These are phyloP conservation scores for Boletus coccyginus DNA, from an alignment of 768 basidiomycete species.

Conservation along the genomic window DNA sequence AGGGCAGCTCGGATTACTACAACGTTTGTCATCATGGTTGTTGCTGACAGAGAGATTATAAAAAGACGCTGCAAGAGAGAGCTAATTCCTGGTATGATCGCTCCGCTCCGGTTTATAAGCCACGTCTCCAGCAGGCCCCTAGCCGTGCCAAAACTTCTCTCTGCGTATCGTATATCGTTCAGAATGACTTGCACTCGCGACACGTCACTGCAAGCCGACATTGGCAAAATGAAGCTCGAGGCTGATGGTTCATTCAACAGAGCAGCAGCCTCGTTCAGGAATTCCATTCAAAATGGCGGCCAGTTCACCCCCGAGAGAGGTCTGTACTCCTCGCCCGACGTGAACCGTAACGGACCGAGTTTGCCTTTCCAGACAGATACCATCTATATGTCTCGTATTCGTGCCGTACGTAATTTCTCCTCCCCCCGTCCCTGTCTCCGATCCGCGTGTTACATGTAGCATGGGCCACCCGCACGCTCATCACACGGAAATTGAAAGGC, in stretches of 20 bases:
- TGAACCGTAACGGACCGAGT: background rate
- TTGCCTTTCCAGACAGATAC: conserved; percentile 63
- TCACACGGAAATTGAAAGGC: conserved; percentile 88
- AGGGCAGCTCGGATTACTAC: conserved; percentile 1
- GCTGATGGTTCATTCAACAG: conserved; percentile 70
- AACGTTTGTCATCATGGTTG: conserved; percentile 11
- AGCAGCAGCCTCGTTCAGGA: conserved; percentile 50
- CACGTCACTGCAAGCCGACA: conserved; percentile 43
- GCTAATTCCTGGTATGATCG: conserved; percentile 18
- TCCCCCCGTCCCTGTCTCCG: too few relatives aligned
- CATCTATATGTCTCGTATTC: conserved; percentile 87
- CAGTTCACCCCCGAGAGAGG: conserved; percentile 76
- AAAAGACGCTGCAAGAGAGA: background rate
- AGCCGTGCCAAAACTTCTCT: background rate
- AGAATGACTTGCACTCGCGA: conserved; percentile 32
- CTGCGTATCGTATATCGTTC: background rate
- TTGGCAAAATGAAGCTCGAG: conserved; percentile 51
- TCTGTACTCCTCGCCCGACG: conserved; percentile 28
- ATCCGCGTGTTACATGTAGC: conserved; percentile 45
- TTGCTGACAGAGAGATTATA: conserved; percentile 2
- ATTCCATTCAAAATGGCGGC: conserved; percentile 52
- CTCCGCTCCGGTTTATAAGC: conserved; percentile 5
- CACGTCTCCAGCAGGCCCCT: conserved; percentile 8
- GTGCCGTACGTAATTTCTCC: conserved; percentile 57
- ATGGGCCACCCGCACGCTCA: conserved; percentile 92